These are phyloP conservation scores for Diaporthe helianthi DNA, from an alignment of 2,329 filamentous ascomycete genomes.

Conservation along the genomic window DNA sequence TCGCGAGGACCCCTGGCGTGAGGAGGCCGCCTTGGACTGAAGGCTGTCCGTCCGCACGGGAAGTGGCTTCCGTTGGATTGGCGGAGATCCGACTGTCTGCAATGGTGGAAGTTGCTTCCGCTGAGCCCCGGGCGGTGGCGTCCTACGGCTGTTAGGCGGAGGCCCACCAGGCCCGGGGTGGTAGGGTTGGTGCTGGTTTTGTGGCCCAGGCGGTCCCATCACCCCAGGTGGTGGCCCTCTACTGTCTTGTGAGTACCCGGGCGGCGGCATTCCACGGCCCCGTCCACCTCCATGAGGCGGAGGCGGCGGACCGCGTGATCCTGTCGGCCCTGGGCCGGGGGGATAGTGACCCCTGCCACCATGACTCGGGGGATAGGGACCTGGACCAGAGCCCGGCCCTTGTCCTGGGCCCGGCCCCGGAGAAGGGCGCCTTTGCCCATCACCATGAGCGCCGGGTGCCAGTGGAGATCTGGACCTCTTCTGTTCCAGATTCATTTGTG, in stretches of 20 bases:
- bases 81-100: slow-evolving; percentile 43
- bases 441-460: slow-evolving; percentile 39
- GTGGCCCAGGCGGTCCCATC: slow-evolving; percentile 22
- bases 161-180: slow-evolving; percentile 16
- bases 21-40: slow-evolving; percentile 23
- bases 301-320: slow-evolving; percentile 39
- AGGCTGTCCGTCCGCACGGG: slow-evolving; percentile 45
- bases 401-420: slow-evolving; percentile 41
- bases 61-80: slow-evolving; percentile 60
- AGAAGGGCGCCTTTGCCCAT: slow-evolving; percentile 35
- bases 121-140: slow-evolving; percentile 30
- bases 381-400: slow-evolving; percentile 38
- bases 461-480: slow-evolving; percentile 55
- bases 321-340: slow-evolving; percentile 29
- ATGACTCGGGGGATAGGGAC: slow-evolving; percentile 39
- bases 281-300: slow-evolving; percentile 35
- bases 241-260: slow-evolving; percentile 30
- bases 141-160: slow-evolving; percentile 23
- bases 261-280: slow-evolving; percentile 37
- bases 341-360: slow-evolving; percentile 35
- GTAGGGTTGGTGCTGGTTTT: slow-evolving; percentile 26
- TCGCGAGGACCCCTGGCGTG: slow-evolving; percentile 38
- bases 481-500: slow-evolving; percentile 49
- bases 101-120: slow-evolving; percentile 26
- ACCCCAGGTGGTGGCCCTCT: slow-evolving; percentile 29